A percentile compares a stretch with the other conserved stretches of the same genome.
Evolutionary conservation across 306 rosid genomes (phyloP).

Genomic region (Quercus alba): DNA sequence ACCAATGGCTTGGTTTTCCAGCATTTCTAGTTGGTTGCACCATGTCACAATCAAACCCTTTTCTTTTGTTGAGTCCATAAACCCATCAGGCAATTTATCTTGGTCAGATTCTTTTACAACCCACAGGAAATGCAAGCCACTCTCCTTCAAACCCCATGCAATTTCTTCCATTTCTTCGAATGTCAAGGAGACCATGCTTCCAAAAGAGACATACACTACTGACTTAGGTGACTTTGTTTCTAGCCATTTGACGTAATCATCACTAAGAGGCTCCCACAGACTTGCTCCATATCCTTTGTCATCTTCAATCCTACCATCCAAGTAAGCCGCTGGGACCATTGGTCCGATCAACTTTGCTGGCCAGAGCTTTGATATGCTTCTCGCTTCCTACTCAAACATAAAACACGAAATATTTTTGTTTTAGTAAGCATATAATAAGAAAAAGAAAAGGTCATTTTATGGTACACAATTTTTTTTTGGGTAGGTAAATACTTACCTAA

Average conservation of each 20-base stretch:
- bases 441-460: too few relatives aligned
- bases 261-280: constrained; percentile 41
- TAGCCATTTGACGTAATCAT: constrained; percentile 40
- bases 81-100: constrained; percentile 32
- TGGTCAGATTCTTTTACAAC: constrained; percentile 43
- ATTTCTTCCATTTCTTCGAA: constrained; percentile 32
- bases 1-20: constrained; percentile 47
- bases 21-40: constrained; percentile 62
- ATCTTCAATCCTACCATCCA: constrained; percentile 43
- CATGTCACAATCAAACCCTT: constrained; percentile 41
- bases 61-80: constrained; percentile 21
- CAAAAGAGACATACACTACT: constrained; percentile 43
- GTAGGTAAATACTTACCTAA: too few relatives aligned
- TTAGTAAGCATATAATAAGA: too few relatives aligned
- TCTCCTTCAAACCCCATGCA: constrained; percentile 36
- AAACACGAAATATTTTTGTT: background rate
- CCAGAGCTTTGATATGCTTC: constrained; percentile 17
- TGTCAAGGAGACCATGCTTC: constrained; percentile 52
- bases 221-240: constrained; percentile 34
- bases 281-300: constrained; percentile 53
- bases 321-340: constrained; percentile 47
- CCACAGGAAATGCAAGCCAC: constrained; percentile 40
- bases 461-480: too few relatives aligned
- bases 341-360: constrained; percentile 52
- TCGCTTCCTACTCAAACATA: constrained; percentile 23